Evolutionary conservation across 139 green algal genomes (phyloP), one percentile per base, ranked within the genome.

Genomic region (Astrephomene gubernaculifera): DNA sequence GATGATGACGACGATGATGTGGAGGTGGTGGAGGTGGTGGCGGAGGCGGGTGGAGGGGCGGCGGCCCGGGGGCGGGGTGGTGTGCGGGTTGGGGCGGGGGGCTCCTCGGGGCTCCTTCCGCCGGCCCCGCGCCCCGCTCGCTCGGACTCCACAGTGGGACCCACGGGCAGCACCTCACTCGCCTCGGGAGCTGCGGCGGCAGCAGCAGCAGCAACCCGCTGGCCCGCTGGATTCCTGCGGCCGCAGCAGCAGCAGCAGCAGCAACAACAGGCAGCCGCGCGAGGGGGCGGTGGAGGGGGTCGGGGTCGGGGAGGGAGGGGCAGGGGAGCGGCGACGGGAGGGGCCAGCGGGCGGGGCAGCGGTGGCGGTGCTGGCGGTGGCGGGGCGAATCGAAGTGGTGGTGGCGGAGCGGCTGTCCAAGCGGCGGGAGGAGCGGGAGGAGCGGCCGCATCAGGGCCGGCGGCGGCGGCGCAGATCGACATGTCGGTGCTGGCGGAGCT

Each of bases 401-500:
- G n/a, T n/a, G n/a, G n/a, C n/a, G 25, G 19, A 73, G 65, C 4
- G 38, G 65, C 33, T 49, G 35, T n/a, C n/a, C n/a, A n/a, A n/a
- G n/a, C n/a, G n/a, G n/a, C n/a, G n/a, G n/a, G n/a, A 4, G 74
- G 54, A 36, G 38, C 35, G 8, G n/a, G 49, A 25, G 74, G 29
- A 25, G 10, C 49, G 57, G 81, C 35, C 27, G 33, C 45, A n/a
- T 43, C 65, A 39, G 75, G 36, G 52, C 36, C 39, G 31, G 71
- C 41, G 52, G 82, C 52, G 60, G 41, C 86, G 2, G 94, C 91
- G 2, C 89, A 97, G 65, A 78, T 98, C 10, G 95, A 98, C 72
- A 78, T 76, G 0, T 83, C 87, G 14, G 94, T 97, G 61, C 49
- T 97, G 61, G 89, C 91, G 4, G 93, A 87, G 1, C 89, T 98